Percentiles rank a stretch among this genome's conserved stretches.
phyloP scores from a whole-genome alignment of 257 asterid genomes.

The Solanum corneliomulleri region DNA sequence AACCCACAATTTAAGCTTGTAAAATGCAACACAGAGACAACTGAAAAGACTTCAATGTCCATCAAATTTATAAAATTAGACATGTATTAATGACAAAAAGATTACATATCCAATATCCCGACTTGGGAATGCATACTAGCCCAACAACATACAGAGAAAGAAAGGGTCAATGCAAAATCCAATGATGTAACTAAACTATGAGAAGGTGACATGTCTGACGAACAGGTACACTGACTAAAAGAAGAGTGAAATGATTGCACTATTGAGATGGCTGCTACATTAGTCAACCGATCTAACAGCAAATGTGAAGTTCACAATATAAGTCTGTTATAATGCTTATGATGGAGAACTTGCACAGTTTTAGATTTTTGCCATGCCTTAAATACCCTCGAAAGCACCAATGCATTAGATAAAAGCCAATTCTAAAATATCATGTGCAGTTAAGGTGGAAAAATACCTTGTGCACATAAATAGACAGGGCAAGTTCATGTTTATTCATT shows the following conservation, averaged over 20 bases:
- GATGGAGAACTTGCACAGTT: not conserved
- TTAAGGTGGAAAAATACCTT: conserved; percentile 40
- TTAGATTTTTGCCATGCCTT: not conserved
- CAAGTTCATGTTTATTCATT: conserved; percentile 95
- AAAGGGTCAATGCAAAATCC: not conserved
- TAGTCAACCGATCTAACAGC: not conserved
- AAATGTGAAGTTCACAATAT: not conserved
- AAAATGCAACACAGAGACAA: not conserved
- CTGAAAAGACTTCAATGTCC: not conserved
- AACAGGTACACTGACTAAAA: not conserved
- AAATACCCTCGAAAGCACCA: not conserved
- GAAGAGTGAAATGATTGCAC: not conserved
- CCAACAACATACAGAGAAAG: not conserved
- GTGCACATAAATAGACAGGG: conserved; percentile 81
- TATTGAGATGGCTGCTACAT: not conserved
- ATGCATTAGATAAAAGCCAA: not conserved
- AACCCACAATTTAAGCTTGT: not conserved
- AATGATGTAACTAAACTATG: not conserved
- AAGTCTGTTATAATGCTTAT: not conserved
- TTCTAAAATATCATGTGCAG: not conserved
- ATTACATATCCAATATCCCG: not conserved
- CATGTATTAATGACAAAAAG: not conserved
- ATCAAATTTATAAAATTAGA: not conserved
- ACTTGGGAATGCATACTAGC: not conserved
- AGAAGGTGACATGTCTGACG: not conserved